A percentile compares a stretch with the other conserved stretches of the same genome.
Evolutionary conservation across 2,329 filamentous ascomycete genomes (phyloP).

Genomic region (Elsinoe ampelina): DNA sequence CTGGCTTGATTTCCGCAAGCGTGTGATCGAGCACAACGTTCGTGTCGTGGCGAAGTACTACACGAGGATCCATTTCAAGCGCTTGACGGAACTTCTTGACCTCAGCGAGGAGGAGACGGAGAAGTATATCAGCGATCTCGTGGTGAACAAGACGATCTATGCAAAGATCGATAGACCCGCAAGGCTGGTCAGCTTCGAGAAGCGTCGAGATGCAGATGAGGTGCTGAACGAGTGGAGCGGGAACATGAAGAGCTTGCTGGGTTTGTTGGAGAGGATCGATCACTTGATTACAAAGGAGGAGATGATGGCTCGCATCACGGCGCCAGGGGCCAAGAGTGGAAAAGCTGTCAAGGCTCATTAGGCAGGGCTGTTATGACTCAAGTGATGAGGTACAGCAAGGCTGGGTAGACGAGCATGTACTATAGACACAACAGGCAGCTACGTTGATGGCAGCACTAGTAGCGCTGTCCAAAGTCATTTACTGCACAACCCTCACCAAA

Average conservation of each 20-base stretch:
- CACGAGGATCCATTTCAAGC: slow-evolving; percentile 87
- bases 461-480: too few species aligned
- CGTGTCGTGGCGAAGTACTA: slow-evolving; percentile 98
- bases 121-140: slow-evolving; percentile 95
- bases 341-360: slow-evolving; percentile 30
- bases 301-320: slow-evolving; percentile 96
- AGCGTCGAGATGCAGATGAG: slow-evolving; percentile 89
- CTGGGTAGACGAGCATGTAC: background rate
- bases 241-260: slow-evolving; percentile 90
- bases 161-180: slow-evolving; percentile 95
- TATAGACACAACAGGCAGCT: background rate
- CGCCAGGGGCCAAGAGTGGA: slow-evolving; percentile 41
- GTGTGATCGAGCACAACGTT: slow-evolving; percentile 98
- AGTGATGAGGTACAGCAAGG: background rate
- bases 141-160: slow-evolving; percentile 95
- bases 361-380: background rate
- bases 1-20: slow-evolving; percentile 93
- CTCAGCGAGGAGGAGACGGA: slow-evolving; percentile 92
- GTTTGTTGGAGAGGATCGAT: slow-evolving; percentile 81
- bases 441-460: too few species aligned
- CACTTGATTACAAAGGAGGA: slow-evolving; percentile 99
- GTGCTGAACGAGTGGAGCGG: slow-evolving; percentile 97
- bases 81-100: slow-evolving; percentile 83
- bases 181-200: slow-evolving; percentile 84
- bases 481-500: too few species aligned